Evolutionary conservation across 306 rosid species (phyloP).

Genomic region (Cucurbita ficifolia): DNA sequence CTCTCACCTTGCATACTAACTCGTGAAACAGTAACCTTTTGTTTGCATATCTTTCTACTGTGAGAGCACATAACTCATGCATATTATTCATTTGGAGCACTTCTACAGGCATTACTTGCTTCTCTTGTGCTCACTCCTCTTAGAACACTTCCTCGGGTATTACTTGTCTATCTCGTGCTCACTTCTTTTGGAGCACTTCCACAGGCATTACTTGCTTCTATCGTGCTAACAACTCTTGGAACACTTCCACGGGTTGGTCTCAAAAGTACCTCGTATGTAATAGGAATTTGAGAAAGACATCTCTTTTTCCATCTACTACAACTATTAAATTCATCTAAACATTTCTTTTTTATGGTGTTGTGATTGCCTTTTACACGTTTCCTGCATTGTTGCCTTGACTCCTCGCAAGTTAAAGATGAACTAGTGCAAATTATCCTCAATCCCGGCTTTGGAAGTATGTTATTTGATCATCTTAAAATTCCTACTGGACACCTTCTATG

Average conservation of each 20-base stretch:
- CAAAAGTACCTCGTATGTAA: slow-evolving; percentile 19
- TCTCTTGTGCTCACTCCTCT: too few species aligned
- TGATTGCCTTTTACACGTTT: slow-evolving; percentile 8
- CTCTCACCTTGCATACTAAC: slow-evolving; percentile 64
- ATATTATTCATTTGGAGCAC: too few species aligned
- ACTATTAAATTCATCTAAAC: slow-evolving; percentile 49
- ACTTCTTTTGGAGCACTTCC: too few species aligned
- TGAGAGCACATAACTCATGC: too few species aligned
- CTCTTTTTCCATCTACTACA: slow-evolving; percentile 59
- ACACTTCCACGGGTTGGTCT: slow-evolving; percentile 65
- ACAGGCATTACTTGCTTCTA: too few species aligned
- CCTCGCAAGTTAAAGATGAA: slow-evolving; percentile 77
- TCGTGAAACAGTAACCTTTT: too few species aligned
- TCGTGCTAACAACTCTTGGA: too few species aligned
- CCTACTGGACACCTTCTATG: neutral
- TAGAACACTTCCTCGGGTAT: too few species aligned
- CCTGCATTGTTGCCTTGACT: slow-evolving; percentile 78
- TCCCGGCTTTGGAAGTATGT: slow-evolving; percentile 24
- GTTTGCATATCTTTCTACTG: too few species aligned
- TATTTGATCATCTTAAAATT: neutral
- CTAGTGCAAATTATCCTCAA: slow-evolving; percentile 66
- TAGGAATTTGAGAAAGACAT: slow-evolving; percentile 70
- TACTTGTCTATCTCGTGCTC: too few species aligned
- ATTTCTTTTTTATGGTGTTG: neutral
- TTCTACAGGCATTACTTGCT: too few species aligned